Base-by-base conservation (phyloP, 345 rosid genomes). In the Pseudoturritis turrita region DNA sequence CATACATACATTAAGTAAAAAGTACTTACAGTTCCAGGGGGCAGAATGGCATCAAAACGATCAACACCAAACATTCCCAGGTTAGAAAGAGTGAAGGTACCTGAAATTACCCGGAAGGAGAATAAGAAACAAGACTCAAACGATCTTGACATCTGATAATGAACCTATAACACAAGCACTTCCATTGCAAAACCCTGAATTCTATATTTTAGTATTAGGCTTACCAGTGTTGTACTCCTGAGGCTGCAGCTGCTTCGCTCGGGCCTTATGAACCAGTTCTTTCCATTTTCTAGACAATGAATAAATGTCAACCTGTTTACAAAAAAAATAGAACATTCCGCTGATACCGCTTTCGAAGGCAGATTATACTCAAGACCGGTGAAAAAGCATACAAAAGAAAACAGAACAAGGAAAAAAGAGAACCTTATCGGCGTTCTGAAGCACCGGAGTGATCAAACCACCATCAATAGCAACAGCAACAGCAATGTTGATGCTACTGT, bases 11-110 rank as follows among this genome's bases (percentile, higher is more conserved):
- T 9, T 28, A 18, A 25, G 52, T 28, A 28, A 18, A 47, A 55
- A 35, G 49, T 15, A 83, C 93, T 80, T 71, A 91, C 98, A 59
- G 96, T 95, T 88, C 99, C 99, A 15, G 92, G 97, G 25, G 96
- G 98, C 10, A 95, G 79, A 78, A 91, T 89, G 75, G 98, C 99
- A 85, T 89, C 99, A 73, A 95, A 95, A 28, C 98, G 94, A 65
- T 91, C 96, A 14, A 91, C 99, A 0, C 98, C 99, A 77, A 87
- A 89, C 98, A 95, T 95, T 76, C 98, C 98, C 37, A 95, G 96
- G 87, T 94, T 94, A 49, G 98, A 94, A 45, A 94, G 87, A 56
- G 98, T 91, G 67, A 95, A 95, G 15, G 98, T 95, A 45, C 98
- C 99, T 95, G 81, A 45, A 63, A 45, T 69, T 46, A 44, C 10